Conservation (phyloP, 345 rosid species). For the Combretum micranthum region DNA sequence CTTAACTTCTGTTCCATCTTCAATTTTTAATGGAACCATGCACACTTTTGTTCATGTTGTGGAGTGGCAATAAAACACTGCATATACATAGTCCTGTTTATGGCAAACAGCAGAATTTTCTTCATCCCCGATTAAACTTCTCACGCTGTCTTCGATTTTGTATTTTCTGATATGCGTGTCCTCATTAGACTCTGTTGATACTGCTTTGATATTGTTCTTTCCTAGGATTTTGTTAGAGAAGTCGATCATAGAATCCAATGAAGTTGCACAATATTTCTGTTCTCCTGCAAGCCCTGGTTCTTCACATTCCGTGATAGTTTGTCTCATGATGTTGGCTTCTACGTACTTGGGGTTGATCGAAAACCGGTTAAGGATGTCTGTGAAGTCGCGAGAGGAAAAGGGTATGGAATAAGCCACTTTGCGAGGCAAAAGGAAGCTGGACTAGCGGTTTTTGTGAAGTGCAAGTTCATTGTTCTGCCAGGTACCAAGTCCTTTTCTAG, state of each 20-base stretch:
- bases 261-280: slow-evolving; percentile 72
- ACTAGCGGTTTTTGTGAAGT: slow-evolving; percentile 41
- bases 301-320: slow-evolving; percentile 67
- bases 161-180: slow-evolving; percentile 35
- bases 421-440: slow-evolving; percentile 56
- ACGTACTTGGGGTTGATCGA: slow-evolving; percentile 48
- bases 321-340: slow-evolving; percentile 59
- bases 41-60: slow-evolving; percentile 41
- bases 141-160: slow-evolving; percentile 24
- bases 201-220: slow-evolving; percentile 39
- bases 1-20: slow-evolving; percentile 47
- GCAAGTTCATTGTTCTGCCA: slow-evolving; percentile 44
- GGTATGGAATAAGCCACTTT: slow-evolving; percentile 47
- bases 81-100: slow-evolving; percentile 68
- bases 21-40: slow-evolving; percentile 50
- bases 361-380: slow-evolving; percentile 39
- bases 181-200: slow-evolving; percentile 54
- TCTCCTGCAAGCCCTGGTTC: slow-evolving; percentile 54
- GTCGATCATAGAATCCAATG: slow-evolving; percentile 78
- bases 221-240: slow-evolving; percentile 44
- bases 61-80: slow-evolving; percentile 78
- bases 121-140: slow-evolving; percentile 22
- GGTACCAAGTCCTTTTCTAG: slow-evolving; percentile 64
- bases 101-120: slow-evolving; percentile 54
- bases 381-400: slow-evolving; percentile 52